Base-by-base conservation (phyloP, 73 alveolate genomes). In the Blepharisma stoltei region DNA sequence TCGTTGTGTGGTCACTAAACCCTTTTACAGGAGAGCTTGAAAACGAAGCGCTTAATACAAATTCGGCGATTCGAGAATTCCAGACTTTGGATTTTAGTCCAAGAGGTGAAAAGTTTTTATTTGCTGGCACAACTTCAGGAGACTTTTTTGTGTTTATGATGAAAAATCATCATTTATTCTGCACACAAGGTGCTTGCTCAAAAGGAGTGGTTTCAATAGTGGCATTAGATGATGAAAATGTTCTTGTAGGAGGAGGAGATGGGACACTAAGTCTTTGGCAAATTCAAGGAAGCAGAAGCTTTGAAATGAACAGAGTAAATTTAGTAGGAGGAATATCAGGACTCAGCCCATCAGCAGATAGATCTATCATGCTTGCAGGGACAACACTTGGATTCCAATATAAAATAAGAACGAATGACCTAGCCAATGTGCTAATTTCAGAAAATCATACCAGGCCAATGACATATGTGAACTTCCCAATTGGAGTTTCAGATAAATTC, bases 121-220 rank as follows among this genome's bases (percentile, higher is more conserved):
- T 81, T 69, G 97, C 98, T 25, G 99, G 99, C 23, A 89, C 99
- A 11, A 65, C 96, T 9, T 86, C 97, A 67, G 99, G 99, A 32
- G 99, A 95, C 71, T 93, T 95, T 65, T 79, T 87, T 37, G 95
- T 94, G 75, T 55, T 73, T 55, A 11, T 14, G 14, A 21, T 73
- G 54, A 93, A 93, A 78, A 92, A 89, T 76, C 82, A 87, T 70
- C 80, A 80, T 7, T 85, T 89, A 6, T 88, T 94, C 65, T 90
- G 94, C 78, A 90, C 90, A 32, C 94, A 93, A 76, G 81, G 87
- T 54, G 96, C 90, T 2, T 94, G 98, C 45, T 98, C 98, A 14
- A 84, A 89, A 78, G 99, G 99, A 27, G 97, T 94, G 14, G 85
- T 81, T 54, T 86, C 96, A 50, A 94, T 95, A 11, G 80, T 84